These are phyloP conservation scores for Schrenkiella parvula DNA, from an alignment of 345 rosid species.

Conservation along the genomic window DNA sequence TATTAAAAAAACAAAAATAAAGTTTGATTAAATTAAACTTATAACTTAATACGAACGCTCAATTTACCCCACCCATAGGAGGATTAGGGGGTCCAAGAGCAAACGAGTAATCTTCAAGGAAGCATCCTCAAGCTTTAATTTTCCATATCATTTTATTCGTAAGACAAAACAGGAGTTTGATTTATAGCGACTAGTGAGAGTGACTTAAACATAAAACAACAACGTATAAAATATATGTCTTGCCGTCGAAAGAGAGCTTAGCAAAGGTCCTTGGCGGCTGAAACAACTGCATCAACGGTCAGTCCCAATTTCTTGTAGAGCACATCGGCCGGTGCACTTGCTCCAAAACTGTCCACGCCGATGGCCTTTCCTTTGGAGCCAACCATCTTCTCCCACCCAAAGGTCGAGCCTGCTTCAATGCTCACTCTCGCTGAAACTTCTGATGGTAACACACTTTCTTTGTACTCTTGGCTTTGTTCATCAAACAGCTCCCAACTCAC, in stretches of 20 bases:
- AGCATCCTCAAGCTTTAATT: background rate
- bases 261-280: conserved; percentile 54
- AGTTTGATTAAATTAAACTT: background rate
- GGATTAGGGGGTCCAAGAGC: background rate
- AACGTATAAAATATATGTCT: background rate
- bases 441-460: conserved; percentile 67
- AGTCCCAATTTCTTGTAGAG: conserved; percentile 74
- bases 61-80: too few relatives aligned
- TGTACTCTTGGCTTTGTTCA: conserved; percentile 63
- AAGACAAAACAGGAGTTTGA: background rate
- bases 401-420: conserved; percentile 77
- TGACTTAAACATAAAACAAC: background rate
- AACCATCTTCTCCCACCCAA: conserved; percentile 75
- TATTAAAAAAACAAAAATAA: background rate
- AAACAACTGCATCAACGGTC: conserved; percentile 59
- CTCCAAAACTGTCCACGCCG: conserved; percentile 77
- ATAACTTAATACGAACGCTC: background rate
- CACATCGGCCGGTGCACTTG: conserved; percentile 79
- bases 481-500: conserved; percentile 82
- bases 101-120: background rate
- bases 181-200: background rate
- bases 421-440: conserved; percentile 71
- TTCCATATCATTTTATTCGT: background rate
- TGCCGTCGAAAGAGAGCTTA: background rate
- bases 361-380: conserved; percentile 69